Conservation (phyloP, 2,329 filamentous ascomycete genomes). For the Podosphaera fusca region DNA sequence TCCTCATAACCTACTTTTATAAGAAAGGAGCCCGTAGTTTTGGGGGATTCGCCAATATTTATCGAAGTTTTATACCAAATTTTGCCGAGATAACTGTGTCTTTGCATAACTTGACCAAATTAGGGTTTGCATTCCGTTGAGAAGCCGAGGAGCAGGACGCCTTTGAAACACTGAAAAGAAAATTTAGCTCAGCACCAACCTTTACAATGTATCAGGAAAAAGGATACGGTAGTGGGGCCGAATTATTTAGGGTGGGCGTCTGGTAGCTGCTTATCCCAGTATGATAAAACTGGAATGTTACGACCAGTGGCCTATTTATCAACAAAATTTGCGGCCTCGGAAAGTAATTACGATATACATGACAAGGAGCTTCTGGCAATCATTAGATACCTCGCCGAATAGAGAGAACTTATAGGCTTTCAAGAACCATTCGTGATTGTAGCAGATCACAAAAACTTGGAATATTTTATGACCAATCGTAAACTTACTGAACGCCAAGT, state of each 20-base stretch:
- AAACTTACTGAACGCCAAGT: background rate
- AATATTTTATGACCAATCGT: background rate
- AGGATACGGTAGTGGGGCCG: background rate
- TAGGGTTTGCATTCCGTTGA: background rate
- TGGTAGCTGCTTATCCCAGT: background rate
- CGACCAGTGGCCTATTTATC: background rate
- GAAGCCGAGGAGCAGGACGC: background rate
- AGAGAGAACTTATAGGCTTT: background rate
- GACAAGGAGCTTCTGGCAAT: background rate
- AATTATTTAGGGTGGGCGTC: background rate
- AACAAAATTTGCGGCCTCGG: background rate
- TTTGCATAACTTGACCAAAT: background rate
- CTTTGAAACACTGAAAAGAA: background rate
- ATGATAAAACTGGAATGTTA: background rate
- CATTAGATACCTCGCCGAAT: background rate
- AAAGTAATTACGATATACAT: background rate
- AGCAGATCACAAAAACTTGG: too few relatives aligned
- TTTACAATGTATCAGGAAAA: background rate
- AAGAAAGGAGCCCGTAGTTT: too few relatives aligned
- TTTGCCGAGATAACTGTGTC: background rate
- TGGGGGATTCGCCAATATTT: background rate
- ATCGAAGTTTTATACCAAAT: background rate
- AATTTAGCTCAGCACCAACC: background rate
- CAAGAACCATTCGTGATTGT: background rate
- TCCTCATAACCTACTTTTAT: too few relatives aligned